Evolutionary conservation across 257 asterid species (phyloP), one percentile per base, ranked within the genome.

Genomic region (Primulina tabacum): DNA sequence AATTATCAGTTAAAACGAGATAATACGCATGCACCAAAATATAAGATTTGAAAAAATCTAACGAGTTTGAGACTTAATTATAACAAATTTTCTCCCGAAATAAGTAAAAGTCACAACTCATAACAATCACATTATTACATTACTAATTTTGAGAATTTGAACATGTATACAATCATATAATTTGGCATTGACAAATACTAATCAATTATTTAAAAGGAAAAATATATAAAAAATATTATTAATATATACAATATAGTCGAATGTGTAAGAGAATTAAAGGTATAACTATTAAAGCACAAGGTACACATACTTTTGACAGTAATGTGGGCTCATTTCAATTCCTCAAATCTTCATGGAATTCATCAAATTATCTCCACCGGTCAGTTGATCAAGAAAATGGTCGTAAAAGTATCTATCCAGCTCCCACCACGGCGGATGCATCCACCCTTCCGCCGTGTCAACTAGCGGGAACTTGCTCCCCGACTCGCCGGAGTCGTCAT

Each of bases 371-470:
- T 50, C 57, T 17, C 21, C 18, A 8, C 55, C 55, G 18, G 55
- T 14, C 12, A 38, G n/a, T 50, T 5, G 57, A 50, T 50, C 57
- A 50, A 50, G 57, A 50, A 50, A 50, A 50, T 50, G 57, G 57
- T 50, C 57, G 1, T 60, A 80, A 17, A 84, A 78, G 38, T 87
- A 87, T 21, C 62, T 68, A 8, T 83, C 89, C 68, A 76, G 47
- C 66, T 72, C 78, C 89, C 87, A 82, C 87, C 84, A 87, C 76
- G 89, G 84, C 56, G 87, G 86, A 6, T 76, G 81, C 73, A 83
- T 56, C 90, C 87, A 84, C 38, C 87, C 88, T 69, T 87, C 95
- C 11, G 73, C 85, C 78, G 92, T 75, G 84, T 85, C 89, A 47
- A 69, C 77, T 72, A 76, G 82, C 26, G 84, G 73, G 81, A 84